Base-by-base conservation (phyloP, 495 filamentous ascomycete genomes). In the Aspergillus nanangensis region DNA sequence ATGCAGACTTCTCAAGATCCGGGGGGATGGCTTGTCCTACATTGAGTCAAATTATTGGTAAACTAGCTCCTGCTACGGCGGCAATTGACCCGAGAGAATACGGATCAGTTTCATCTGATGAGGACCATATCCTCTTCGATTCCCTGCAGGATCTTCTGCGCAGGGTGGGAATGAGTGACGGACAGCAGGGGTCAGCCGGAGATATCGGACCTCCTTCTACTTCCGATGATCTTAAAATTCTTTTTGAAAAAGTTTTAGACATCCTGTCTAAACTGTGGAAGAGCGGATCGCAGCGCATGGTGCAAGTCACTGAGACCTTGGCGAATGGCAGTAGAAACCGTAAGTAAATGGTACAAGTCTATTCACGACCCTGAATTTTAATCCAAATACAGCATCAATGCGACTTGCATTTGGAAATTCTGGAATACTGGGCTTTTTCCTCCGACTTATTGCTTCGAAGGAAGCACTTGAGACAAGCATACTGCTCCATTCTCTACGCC, bases 251-350 rank as follows among this genome's bases (percentile, higher is more conserved):
- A 11, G 56, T 71, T 7, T 45, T 33, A 29, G 31, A 31, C 15
- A 60, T 61, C 19, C 49, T 75, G 34, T 34, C 55, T 15, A 60
- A 65, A 40, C 51, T 75, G 1, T 71, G 65, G 68, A 40, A 54
- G 35, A 59, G 58, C 47, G 58, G 57, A 36, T 73, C 67, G 2
- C 53, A 54, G 7, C 67, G 71, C 14, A 57, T 88, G 50, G 58
- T 66, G 15, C 49, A 62, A n/a, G 69, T 78, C 2, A 73, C 79
- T 9, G 80, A 83, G 51, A 69, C 75, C 48, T 54, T 86, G 32
- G 86, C 79, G 2, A 79, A 88, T 61, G 77, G 67, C 10, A 85
- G 84, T 56, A 78, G 85, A 62, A 75, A 85, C 53, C 66, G 85
- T 88, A 56, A 75, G 80, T 67, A 27, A 33, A 41, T 14, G 5